Conservation (phyloP, 2,329 filamentous ascomycete species). For the Cadophora luteo-olivacea region DNA sequence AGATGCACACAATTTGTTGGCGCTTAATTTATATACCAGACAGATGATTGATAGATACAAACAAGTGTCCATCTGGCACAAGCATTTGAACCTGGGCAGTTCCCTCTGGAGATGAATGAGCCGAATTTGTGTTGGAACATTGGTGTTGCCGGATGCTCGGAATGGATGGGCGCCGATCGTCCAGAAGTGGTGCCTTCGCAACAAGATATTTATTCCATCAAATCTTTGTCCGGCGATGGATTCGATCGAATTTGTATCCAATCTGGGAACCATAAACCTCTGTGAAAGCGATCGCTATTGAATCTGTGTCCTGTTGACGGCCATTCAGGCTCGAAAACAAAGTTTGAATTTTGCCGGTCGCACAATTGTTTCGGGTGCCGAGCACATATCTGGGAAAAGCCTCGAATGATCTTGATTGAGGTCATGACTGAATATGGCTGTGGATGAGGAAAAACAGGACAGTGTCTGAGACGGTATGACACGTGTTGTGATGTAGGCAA, state of each 20-base stretch:
- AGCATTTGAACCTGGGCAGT: background rate
- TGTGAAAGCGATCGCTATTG: background rate
- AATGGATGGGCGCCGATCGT: background rate
- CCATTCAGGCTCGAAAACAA: slow-evolving; percentile 19
- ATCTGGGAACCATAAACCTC: background rate
- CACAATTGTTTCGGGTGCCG: slow-evolving; percentile 25
- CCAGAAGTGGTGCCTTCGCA: background rate
- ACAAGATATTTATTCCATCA: background rate
- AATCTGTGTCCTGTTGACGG: background rate
- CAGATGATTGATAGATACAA: background rate
- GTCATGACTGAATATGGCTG: background rate
- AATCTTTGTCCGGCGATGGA: background rate
- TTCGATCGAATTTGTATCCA: background rate
- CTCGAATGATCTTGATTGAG: background rate
- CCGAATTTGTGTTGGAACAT: background rate
- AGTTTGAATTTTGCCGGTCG: slow-evolving; percentile 26
- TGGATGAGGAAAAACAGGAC: background rate
- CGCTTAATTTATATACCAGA: background rate
- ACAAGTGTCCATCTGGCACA: background rate
- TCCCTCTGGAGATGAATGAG: background rate
- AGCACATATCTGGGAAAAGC: background rate
- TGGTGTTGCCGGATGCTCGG: background rate
- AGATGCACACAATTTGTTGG: background rate
- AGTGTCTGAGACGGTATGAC: background rate
- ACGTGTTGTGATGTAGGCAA: background rate